Percentiles rank a stretch among this genome's conserved stretches.
Conservation (phyloP, 1,284 basidiomycete species). For the Psilocybe mexicana region DNA sequence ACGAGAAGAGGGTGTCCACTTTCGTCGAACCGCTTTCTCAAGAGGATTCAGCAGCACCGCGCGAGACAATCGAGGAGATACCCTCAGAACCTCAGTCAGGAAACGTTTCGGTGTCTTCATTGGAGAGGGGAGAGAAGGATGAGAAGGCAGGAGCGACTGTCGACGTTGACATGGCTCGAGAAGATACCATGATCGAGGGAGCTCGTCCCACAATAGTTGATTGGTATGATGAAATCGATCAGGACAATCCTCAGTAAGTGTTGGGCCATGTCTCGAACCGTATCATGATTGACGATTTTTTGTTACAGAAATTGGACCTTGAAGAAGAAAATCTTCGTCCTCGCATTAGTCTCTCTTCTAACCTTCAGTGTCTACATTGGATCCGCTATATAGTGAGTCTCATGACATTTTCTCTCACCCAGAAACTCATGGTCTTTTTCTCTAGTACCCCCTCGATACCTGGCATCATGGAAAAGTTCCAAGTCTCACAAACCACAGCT, state of each 20-base stretch:
- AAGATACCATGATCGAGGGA: conserved; percentile 1
- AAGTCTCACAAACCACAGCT: conserved; percentile 1
- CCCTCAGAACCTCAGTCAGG: background rate
- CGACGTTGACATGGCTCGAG: background rate
- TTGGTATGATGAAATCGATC: conserved; percentile 5
- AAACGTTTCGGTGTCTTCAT: background rate
- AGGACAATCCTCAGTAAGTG: conserved; percentile 3
- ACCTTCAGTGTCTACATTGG: conserved; percentile 7
- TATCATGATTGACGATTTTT: background rate
- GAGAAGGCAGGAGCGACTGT: background rate
- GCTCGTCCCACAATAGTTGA: background rate
- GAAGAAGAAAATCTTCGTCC: conserved; percentile 1
- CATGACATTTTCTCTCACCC: background rate
- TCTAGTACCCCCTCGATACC: conserved; percentile 5
- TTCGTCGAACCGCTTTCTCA: background rate
- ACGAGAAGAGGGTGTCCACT: background rate
- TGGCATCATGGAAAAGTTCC: conserved; percentile 1
- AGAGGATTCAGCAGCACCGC: background rate
- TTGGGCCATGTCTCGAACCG: background rate
- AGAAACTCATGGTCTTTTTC: background rate
- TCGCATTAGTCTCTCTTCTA: conserved; percentile 1
- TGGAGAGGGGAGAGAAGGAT: background rate
- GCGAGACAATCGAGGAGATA: background rate
- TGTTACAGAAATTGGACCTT: conserved; percentile 1
- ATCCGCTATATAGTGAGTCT: background rate